These are phyloP conservation scores for Arthrocladium fulminans DNA, from an alignment of 2,329 filamentous ascomycete species.

Conservation along the genomic window DNA sequence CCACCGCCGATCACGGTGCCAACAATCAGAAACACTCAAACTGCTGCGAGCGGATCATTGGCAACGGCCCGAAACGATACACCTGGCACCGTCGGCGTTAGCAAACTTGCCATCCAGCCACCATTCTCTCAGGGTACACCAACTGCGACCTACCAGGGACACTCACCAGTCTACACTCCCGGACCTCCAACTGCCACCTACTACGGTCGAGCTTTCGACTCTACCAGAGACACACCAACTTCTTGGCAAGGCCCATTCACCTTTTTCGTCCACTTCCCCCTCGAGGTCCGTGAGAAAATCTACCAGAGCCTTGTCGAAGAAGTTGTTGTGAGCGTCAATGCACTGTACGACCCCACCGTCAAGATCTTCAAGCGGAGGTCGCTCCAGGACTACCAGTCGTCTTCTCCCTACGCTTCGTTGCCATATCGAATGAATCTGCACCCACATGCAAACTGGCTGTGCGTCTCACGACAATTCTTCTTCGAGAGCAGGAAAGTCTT, in stretches of 20 bases:
- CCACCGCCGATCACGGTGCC: too few species aligned
- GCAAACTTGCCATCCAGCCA: neutral
- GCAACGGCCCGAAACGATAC: too few species aligned
- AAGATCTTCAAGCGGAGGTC: neutral
- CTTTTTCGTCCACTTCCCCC: constrained; percentile 1
- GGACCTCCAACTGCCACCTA: neutral
- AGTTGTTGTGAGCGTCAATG: neutral
- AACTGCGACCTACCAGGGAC: neutral
- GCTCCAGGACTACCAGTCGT: neutral
- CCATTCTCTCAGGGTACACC: neutral
- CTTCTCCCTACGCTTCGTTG: neutral
- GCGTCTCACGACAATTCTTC: constrained; percentile 5
- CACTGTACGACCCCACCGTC: neutral
- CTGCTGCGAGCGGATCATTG: too few species aligned
- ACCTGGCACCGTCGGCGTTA: neutral
- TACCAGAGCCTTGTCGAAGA: neutral
- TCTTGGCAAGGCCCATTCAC: neutral
- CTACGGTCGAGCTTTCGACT: neutral
- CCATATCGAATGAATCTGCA: neutral
- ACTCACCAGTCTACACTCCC: neutral
- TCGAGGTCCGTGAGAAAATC: constrained; percentile 1
- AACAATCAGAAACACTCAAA: too few species aligned
- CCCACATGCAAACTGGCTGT: neutral
- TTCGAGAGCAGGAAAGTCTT: neutral
- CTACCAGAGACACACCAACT: neutral